Percentiles rank a stretch among this genome's conserved stretches.
Evolutionary conservation across 164 flowering plant genomes (phyloP).

Genomic region (Sextonia rubra): DNA sequence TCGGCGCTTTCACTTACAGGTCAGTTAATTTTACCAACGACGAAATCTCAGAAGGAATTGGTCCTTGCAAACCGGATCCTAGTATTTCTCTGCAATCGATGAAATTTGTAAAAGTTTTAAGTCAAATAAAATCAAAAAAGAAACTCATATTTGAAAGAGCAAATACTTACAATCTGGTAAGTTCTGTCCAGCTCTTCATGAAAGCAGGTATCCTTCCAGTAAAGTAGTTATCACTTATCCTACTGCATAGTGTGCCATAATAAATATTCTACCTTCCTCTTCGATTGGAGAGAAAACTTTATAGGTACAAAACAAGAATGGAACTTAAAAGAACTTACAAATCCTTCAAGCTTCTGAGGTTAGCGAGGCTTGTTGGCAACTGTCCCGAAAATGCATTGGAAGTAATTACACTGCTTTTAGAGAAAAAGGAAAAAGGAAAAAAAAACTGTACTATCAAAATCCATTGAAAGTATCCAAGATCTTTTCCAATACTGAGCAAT

Average conservation of each 20-base stretch:
- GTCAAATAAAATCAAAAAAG: background rate
- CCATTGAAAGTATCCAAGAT: no score
- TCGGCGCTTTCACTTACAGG: slow-evolving; percentile 38
- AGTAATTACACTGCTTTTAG: slow-evolving; percentile 19
- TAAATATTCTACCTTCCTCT: background rate
- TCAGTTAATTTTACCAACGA: slow-evolving; percentile 32
- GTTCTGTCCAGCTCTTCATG: slow-evolving; percentile 24
- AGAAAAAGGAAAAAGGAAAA: background rate
- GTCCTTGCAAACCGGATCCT: slow-evolving; percentile 62
- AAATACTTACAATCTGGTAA: slow-evolving; percentile 26
- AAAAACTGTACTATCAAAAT: no score
- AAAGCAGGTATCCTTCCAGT: slow-evolving; percentile 34
- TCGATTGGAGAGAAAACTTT: background rate
- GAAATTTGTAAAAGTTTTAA: background rate
- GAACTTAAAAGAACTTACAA: slow-evolving; percentile 9
- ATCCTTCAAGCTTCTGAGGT: slow-evolving; percentile 12
- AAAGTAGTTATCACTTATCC: slow-evolving; percentile 36
- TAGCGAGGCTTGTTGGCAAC: slow-evolving; percentile 17
- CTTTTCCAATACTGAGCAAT: no score
- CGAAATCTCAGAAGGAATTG: slow-evolving; percentile 58
- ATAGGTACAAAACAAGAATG: background rate
- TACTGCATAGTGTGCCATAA: slow-evolving; percentile 12
- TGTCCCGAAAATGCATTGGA: slow-evolving; percentile 25
- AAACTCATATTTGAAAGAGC: background rate
- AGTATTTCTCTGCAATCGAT: slow-evolving; percentile 44